phyloP scores from a whole-genome alignment of 495 filamentous ascomycete species.

The Annulohypoxylon nitens region DNA sequence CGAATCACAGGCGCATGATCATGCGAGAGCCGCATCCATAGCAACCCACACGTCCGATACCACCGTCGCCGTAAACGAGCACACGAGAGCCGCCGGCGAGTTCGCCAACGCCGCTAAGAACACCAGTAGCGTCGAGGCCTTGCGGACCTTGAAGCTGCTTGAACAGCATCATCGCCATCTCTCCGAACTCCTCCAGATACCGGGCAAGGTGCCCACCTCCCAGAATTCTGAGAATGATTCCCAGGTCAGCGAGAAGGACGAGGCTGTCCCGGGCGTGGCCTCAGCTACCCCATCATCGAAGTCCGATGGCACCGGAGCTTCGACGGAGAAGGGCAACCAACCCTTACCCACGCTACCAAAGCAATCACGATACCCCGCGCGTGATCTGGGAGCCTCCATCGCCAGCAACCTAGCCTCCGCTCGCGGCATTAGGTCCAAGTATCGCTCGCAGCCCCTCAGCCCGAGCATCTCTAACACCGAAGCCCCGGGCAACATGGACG shows the following conservation, averaged over 20 bases:
- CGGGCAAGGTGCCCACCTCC: constrained; percentile 69
- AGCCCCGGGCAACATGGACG: constrained; percentile 77
- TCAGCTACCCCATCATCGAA: constrained; percentile 38
- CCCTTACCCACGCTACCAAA: constrained; percentile 62
- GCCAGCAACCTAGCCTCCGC: constrained; percentile 92
- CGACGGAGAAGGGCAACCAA: constrained; percentile 54
- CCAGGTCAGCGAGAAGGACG: constrained; percentile 57
- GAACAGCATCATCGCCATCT: constrained; percentile 88
- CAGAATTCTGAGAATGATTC: constrained; percentile 53
- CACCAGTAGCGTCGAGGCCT: constrained; percentile 83
- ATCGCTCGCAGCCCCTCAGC: constrained; percentile 71
- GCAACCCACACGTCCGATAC: constrained; percentile 81
- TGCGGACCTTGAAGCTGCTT: constrained; percentile 84
- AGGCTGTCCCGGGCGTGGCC: constrained; percentile 33
- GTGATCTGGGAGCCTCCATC: constrained; percentile 84
- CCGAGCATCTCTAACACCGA: constrained; percentile 81
- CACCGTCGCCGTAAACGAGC: constrained; percentile 84
- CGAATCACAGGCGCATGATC: constrained; percentile 80
- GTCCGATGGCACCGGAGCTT: constrained; percentile 36
- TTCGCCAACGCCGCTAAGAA: constrained; percentile 84
- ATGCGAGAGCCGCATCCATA: constrained; percentile 82
- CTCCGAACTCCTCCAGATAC: constrained; percentile 80
- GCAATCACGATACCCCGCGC: constrained; percentile 66
- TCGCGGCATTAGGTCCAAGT: constrained; percentile 82
- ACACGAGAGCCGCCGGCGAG: constrained; percentile 89